Percentiles rank a stretch among this genome's conserved stretches.
Evolutionary conservation across 352 stramenopile species (phyloP).

Genomic region (Phytophthora hibernalis): DNA sequence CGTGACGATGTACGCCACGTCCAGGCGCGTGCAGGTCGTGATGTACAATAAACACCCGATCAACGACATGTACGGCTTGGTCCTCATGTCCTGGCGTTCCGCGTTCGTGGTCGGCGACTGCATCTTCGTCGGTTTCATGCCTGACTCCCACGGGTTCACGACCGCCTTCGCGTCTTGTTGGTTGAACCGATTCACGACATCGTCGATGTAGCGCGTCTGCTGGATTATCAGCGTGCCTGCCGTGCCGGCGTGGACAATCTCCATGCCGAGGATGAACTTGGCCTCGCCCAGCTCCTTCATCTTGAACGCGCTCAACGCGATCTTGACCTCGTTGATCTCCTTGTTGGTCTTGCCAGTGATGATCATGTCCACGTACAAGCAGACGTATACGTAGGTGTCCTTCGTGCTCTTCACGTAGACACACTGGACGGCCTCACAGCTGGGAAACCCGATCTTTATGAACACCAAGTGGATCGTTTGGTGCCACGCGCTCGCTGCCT

Average conservation of each 20-base stretch:
- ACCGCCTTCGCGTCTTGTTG: conserved; percentile 18
- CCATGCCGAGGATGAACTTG: conserved; percentile 31
- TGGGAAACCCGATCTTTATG: conserved; percentile 4
- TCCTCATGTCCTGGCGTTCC: conserved; percentile 1
- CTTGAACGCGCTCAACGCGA: conserved; percentile 6
- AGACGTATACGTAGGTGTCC: conserved; percentile 17
- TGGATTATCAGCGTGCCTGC: conserved; percentile 27
- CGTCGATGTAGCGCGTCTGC: conserved; percentile 29
- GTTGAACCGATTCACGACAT: conserved; percentile 15
- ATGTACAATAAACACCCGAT: conserved; percentile 28
- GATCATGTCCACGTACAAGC: background rate
- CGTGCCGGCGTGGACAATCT: conserved; percentile 23
- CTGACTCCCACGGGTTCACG: conserved; percentile 15
- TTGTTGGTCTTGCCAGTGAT: conserved; percentile 16
- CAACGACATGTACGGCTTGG: conserved; percentile 13
- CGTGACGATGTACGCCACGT: conserved; percentile 19
- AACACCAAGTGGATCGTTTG: conserved; percentile 15
- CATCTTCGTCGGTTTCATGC: conserved; percentile 9
- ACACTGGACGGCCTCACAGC: conserved; percentile 27
- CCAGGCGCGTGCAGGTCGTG: conserved; percentile 5
- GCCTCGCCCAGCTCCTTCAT: conserved; percentile 27
- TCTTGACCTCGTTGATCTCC: conserved; percentile 20
- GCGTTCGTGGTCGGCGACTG: conserved; percentile 10
- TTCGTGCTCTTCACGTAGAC: conserved; percentile 16
- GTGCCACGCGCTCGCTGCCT: conserved; percentile 32